phyloP scores from a whole-genome alignment of 495 filamentous ascomycete species.

The Annulohypoxylon nitens region DNA sequence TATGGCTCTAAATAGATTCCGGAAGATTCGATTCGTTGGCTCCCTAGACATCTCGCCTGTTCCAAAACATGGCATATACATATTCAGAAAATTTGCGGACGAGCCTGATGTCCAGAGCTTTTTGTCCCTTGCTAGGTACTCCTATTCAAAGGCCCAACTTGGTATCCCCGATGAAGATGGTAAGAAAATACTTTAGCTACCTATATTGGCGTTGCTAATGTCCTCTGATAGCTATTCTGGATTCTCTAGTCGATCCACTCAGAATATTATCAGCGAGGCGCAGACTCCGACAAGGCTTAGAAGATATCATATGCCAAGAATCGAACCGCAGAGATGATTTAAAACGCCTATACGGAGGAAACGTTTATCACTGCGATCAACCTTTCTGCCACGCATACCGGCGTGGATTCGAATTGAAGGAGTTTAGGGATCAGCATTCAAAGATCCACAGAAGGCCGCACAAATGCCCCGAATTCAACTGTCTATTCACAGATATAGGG shows the following conservation, averaged over 20 bases:
- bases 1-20: constrained; percentile 1
- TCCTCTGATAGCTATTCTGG: not conserved
- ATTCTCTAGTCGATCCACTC: constrained; percentile 23
- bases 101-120: constrained; percentile 1
- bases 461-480: constrained; percentile 12
- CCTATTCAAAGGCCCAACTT: constrained; percentile 1
- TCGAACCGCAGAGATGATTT: not conserved
- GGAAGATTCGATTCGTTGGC: not conserved
- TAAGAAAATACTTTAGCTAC: not conserved
- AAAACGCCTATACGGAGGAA: constrained; percentile 18
- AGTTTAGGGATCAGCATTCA: constrained; percentile 14
- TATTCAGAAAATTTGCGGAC: constrained; percentile 12
- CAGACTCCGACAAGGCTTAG: constrained; percentile 18
- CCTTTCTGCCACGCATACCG: constrained; percentile 29
- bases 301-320: constrained; percentile 16
- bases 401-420: constrained; percentile 14
- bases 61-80: not conserved
- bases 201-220: not conserved
- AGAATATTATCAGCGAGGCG: constrained; percentile 16
- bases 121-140: constrained; percentile 10
- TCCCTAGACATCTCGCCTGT: not conserved
- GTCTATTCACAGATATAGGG: constrained; percentile 32
- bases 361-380: constrained; percentile 35
- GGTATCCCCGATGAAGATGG: constrained; percentile 11
- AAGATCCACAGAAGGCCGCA: constrained; percentile 23